Percentiles rank a stretch among this genome's conserved stretches.
These are phyloP conservation scores for Solanum habrochaites DNA, from an alignment of 257 asterid genomes.

Conservation along the genomic window DNA sequence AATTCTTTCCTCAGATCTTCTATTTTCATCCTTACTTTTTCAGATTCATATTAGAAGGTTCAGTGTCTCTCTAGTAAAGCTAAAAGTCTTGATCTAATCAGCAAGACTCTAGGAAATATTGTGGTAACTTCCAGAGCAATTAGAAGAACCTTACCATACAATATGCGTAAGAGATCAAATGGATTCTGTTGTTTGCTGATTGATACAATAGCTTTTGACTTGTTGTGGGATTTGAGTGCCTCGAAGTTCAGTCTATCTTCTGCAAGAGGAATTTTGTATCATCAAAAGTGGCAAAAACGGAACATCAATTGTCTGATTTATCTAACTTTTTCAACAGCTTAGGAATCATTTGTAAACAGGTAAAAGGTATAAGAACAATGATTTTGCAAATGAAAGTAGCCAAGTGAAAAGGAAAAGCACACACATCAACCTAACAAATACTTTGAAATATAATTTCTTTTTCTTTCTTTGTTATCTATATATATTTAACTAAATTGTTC, in stretches of 20 bases:
- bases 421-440: background rate
- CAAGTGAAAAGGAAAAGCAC: background rate
- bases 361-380: background rate
- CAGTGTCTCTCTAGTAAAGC: background rate
- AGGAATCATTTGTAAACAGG: background rate
- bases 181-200: slow-evolving; percentile 21
- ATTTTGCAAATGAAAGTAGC: background rate
- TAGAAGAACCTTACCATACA: slow-evolving; percentile 28
- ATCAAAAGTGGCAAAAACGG: background rate
- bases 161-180: slow-evolving; percentile 26
- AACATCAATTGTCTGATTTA: background rate
- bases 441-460: background rate
- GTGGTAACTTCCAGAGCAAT: background rate
- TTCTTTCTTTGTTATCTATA: background rate
- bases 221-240: slow-evolving; percentile 1
- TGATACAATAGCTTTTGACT: slow-evolving; percentile 11
- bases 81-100: background rate
- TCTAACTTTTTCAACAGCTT: background rate
- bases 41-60: background rate
- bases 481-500: background rate
- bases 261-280: slow-evolving; percentile 3
- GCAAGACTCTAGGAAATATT: background rate
- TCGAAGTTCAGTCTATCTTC: slow-evolving; percentile 16
- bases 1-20: background rate
- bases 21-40: background rate